phyloP scores from a whole-genome alignment of 2,329 filamentous ascomycete genomes.

The Cercospora citrullina region DNA sequence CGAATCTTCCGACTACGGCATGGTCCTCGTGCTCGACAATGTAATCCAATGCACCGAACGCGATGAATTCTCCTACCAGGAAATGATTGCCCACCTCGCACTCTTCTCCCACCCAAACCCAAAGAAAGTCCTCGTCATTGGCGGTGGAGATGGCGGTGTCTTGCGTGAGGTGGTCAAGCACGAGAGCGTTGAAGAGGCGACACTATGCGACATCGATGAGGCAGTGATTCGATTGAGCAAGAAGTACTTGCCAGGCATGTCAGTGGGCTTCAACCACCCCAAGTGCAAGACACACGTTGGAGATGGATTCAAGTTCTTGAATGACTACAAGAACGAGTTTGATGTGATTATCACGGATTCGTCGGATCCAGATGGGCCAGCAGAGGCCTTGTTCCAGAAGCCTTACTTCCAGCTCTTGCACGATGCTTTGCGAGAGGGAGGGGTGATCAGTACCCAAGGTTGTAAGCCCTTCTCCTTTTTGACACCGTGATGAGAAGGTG shows the following conservation, averaged over 20 bases:
- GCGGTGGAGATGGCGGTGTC: slow-evolving; percentile 94
- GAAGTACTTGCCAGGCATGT: slow-evolving; percentile 94
- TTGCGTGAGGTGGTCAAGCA: slow-evolving; percentile 99
- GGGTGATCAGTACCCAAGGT: slow-evolving; percentile 99
- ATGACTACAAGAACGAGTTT: slow-evolving; percentile 94
- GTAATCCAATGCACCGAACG: slow-evolving; percentile 99
- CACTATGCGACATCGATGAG: slow-evolving; percentile 98
- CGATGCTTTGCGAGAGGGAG: slow-evolving; percentile 87
- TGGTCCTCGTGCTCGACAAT: slow-evolving; percentile 94
- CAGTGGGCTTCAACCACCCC: slow-evolving; percentile 84
- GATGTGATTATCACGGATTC: slow-evolving; percentile 99
- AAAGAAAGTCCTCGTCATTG: slow-evolving; percentile 97
- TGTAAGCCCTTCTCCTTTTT: slow-evolving; percentile 70
- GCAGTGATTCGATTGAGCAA: slow-evolving; percentile 98
- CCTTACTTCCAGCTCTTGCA: slow-evolving; percentile 94
- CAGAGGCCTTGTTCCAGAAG: slow-evolving; percentile 96
- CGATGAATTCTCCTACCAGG: slow-evolving; percentile 95
- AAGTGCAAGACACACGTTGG: slow-evolving; percentile 91
- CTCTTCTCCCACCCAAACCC: slow-evolving; percentile 98
- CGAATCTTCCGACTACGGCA: slow-evolving; percentile 95
- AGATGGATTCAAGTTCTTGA: slow-evolving; percentile 98
- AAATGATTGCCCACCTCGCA: slow-evolving; percentile 99
- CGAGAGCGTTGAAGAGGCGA: slow-evolving; percentile 91
- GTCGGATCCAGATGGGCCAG: slow-evolving; percentile 93
- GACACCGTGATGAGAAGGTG: slow-evolving; percentile 46